Evolutionary conservation across 1,284 basidiomycete genomes (phyloP), one percentile per base, ranked within the genome.

Genomic region (Papiliotrema terrestris): DNA sequence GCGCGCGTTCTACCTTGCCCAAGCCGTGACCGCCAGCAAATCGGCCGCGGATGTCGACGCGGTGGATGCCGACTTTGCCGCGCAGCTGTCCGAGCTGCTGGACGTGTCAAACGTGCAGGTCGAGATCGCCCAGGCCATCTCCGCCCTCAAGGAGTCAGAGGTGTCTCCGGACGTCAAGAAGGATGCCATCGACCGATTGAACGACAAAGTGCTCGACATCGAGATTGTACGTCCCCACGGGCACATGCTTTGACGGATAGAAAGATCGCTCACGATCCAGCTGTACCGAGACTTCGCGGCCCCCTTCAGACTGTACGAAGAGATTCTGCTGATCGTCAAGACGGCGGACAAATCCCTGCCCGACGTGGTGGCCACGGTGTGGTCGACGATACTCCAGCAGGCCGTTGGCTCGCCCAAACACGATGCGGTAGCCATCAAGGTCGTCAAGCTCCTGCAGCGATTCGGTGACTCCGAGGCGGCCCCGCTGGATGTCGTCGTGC

Each of bases 51-150:
- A 89, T 1, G 63, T 74, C 6, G 81, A 83, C 19, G 83, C 83
- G 26, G 87, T 88, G 26, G 92, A 91, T 73, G 91, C 98, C 54
- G 87, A 89, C 47, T 96, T 98, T 80, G 82, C 95, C 25, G 90
- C 88, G 0, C 88, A 92, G 60, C 80, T 97, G 17, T 94, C 98
- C 77, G 96, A 98, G 76, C 92, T 93, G 72, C 83, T 98, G 9
- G 96, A 98, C 55, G 96, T 98, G 14, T 91, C 93, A 2, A 89
- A 95, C 77, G 92, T 98, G 9, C 96, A 99, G 71, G 80, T 95
- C 39, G 93, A 97, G 75, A 83, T 94, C 20, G 74, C 69, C 38
- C 63, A 74, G 6, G 74, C 74, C 2, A 70, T 81, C 63, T 62
- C 75, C 61, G 70, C 71, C 49, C 68, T 73, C 65, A 73, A 76